phyloP scores from a whole-genome alignment of 257 asterid species.

The Solanum habrochaites region DNA sequence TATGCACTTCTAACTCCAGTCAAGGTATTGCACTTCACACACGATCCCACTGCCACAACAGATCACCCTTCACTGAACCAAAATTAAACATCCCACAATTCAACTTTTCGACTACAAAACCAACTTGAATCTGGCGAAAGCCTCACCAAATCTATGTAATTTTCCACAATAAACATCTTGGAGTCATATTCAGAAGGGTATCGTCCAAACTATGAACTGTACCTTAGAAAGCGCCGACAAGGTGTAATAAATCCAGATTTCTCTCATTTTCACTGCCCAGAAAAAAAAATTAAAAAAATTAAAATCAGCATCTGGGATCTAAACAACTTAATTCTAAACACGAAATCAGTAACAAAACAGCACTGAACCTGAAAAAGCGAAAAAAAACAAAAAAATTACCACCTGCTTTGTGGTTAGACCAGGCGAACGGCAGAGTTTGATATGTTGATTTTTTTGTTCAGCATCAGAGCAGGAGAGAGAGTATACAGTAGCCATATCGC shows the following conservation, averaged over 20 bases:
- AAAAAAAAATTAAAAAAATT: background rate
- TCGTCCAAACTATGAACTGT: background rate
- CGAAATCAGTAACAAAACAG: background rate
- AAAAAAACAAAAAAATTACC: background rate
- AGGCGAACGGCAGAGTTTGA: constrained; percentile 58
- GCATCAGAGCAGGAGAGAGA: constrained; percentile 41
- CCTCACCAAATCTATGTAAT: background rate
- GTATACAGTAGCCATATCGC: constrained; percentile 29
- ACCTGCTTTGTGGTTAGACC: constrained; percentile 69
- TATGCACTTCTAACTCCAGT: constrained; percentile 23
- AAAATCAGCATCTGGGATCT: background rate
- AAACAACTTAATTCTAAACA: background rate
- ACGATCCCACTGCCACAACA: background rate
- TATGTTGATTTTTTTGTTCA: constrained; percentile 52
- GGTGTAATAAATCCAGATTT: constrained; percentile 27
- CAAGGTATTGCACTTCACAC: constrained; percentile 21
- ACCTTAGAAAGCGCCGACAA: constrained; percentile 84
- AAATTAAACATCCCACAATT: background rate
- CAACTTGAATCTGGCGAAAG: background rate
- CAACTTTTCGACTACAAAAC: background rate
- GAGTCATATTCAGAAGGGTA: background rate
- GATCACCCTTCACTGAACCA: background rate
- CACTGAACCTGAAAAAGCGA: background rate
- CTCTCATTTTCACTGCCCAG: constrained; percentile 31
- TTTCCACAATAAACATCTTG: background rate